A percentile compares a stretch with the other conserved stretches of the same genome.
These are phyloP conservation scores for Mycosphaerella sp. DNA, from an alignment of 2,329 filamentous ascomycete species.

Conservation along the genomic window DNA sequence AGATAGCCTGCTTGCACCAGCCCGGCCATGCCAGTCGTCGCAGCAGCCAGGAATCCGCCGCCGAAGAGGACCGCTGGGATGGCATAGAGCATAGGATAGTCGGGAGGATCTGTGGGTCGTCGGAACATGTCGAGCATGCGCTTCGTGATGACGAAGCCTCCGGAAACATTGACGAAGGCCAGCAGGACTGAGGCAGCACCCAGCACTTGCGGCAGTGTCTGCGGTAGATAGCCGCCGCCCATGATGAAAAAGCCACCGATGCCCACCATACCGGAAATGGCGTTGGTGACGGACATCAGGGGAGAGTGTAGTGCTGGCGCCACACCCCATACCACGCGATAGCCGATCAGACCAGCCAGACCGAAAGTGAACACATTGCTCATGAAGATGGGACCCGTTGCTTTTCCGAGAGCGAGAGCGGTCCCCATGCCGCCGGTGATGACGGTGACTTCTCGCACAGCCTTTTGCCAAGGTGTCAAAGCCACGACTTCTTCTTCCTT, in stretches of 20 bases:
- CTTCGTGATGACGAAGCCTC: constrained; percentile 87
- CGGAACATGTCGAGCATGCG: constrained; percentile 92
- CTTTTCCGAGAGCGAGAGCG: constrained; percentile 68
- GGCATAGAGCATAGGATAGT: constrained; percentile 83
- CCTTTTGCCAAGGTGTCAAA: constrained; percentile 76
- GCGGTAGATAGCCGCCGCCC: constrained; percentile 69
- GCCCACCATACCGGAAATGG: constrained; percentile 84
- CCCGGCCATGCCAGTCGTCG: constrained; percentile 73
- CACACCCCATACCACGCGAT: constrained; percentile 84
- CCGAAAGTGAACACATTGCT: constrained; percentile 78
- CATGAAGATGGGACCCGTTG: constrained; percentile 81
- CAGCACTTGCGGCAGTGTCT: constrained; percentile 70
- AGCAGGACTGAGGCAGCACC: constrained; percentile 74
- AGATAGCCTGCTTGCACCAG: constrained; percentile 84
- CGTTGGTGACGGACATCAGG: constrained; percentile 88
- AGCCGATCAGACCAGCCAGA: constrained; percentile 77
- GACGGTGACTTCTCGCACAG: constrained; percentile 64
- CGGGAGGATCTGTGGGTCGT: constrained; percentile 74
- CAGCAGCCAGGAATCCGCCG: constrained; percentile 72
- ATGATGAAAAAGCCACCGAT: constrained; percentile 84
- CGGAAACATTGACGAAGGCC: constrained; percentile 81
- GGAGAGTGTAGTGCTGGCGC: constrained; percentile 77
- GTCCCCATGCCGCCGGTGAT: constrained; percentile 73
- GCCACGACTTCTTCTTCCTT: constrained; percentile 54
- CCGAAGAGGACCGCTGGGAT: constrained; percentile 71